Conservation (phyloP, 306 rosid genomes). For the Fagus crenata region DNA sequence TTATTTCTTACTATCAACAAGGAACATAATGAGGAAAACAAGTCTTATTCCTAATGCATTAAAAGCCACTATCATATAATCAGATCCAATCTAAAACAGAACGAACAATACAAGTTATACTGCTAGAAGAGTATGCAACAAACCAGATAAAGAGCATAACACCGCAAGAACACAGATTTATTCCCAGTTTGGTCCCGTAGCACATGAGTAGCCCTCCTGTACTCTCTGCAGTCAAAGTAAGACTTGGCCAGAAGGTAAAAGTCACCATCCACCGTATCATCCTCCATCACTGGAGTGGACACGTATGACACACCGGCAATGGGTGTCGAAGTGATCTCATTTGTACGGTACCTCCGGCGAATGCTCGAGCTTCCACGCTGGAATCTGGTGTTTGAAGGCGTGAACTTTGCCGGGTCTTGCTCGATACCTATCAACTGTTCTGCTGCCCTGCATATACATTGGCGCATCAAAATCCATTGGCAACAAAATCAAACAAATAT, state of each 20-base stretch:
- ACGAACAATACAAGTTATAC: background rate
- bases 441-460: conserved; percentile 65
- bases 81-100: conserved; percentile 15
- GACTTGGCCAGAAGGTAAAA: conserved; percentile 86
- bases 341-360: conserved; percentile 68
- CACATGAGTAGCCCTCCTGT: conserved; percentile 83
- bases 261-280: conserved; percentile 72
- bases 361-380: conserved; percentile 98
- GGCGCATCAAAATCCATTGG: conserved; percentile 10
- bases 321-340: conserved; percentile 60
- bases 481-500: background rate
- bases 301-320: conserved; percentile 73
- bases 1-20: background rate
- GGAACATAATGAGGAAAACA: background rate
- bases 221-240: conserved; percentile 85
- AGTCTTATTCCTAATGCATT: conserved; percentile 2
- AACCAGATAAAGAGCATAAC: conserved; percentile 80
- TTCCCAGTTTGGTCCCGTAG: conserved; percentile 77
- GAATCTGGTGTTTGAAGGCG: conserved; percentile 87
- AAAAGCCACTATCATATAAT: conserved; percentile 2
- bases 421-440: conserved; percentile 88
- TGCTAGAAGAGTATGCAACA: conserved; percentile 24
- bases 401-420: conserved; percentile 86
- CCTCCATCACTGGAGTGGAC: conserved; percentile 91
- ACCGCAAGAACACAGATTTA: conserved; percentile 78